phyloP scores from a whole-genome alignment of 2,329 filamentous ascomycete genomes.

The Gnomoniopsis sp. region DNA sequence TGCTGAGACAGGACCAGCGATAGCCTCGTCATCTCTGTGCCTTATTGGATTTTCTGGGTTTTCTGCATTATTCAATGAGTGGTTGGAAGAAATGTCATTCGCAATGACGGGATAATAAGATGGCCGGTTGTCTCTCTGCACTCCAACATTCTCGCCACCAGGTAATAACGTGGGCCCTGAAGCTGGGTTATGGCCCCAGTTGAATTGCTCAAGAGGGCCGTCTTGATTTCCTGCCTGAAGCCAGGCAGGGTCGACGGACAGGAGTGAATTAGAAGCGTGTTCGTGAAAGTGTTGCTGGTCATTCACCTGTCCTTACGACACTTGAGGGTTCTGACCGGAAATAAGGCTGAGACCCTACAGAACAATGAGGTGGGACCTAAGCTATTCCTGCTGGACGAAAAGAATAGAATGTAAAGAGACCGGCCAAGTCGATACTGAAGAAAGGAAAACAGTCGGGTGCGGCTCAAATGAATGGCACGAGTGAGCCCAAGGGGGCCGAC shows the following conservation, averaged over 20 bases:
- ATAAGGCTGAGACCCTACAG: background rate
- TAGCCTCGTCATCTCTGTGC: background rate
- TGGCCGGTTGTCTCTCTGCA: background rate
- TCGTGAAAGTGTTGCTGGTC: background rate
- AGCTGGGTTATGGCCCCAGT: background rate
- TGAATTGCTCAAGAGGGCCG: background rate
- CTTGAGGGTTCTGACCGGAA: background rate
- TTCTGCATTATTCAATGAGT: background rate
- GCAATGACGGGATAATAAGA: background rate
- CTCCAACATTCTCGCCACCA: conserved; percentile 3
- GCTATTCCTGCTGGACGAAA: background rate
- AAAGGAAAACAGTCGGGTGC: background rate
- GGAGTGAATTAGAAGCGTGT: background rate
- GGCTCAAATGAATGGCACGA: background rate
- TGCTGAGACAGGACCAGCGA: background rate
- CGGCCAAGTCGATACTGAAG: background rate
- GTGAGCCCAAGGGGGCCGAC: conserved; percentile 7
- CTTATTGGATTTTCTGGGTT: background rate
- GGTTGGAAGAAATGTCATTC: background rate
- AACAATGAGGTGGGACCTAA: background rate
- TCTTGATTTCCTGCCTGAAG: background rate
- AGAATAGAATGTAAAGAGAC: background rate
- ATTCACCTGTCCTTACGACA: background rate
- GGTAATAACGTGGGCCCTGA: background rate
- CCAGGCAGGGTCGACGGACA: conserved; percentile 3